Conservation (phyloP, 176 grass and related monocot species). For the Phyllostachys edulis region DNA sequence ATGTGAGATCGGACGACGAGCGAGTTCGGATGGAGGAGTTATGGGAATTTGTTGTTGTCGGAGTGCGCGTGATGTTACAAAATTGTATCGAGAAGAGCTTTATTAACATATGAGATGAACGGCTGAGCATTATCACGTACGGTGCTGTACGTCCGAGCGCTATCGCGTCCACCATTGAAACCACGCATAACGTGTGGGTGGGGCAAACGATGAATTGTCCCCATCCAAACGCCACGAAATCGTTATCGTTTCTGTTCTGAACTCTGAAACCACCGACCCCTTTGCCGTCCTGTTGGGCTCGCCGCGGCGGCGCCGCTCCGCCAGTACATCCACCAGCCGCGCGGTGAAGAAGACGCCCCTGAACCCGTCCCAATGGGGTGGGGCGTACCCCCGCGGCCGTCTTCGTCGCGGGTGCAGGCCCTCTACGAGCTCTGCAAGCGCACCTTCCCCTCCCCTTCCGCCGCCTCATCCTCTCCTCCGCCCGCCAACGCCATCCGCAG, state of each 20-base stretch:
- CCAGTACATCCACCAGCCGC: neutral
- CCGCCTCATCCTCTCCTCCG: constrained; percentile 11
- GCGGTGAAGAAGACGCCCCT: neutral
- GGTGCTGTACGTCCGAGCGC: no score
- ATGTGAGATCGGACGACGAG: no score
- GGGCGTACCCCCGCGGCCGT: constrained; percentile 24
- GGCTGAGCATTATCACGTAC: no score
- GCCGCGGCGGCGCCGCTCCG: neutral
- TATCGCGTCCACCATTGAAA: no score
- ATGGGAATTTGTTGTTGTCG: no score
- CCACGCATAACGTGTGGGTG: no score
- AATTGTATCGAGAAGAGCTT: no score
- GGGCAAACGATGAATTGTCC: no score
- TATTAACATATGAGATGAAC: no score
- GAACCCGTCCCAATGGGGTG: constrained; percentile 28
- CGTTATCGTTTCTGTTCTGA: neutral
- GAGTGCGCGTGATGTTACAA: no score
- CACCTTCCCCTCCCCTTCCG: constrained; percentile 47
- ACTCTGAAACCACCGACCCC: neutral
- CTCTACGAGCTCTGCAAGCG: constrained; percentile 77
- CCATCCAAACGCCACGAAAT: no score
- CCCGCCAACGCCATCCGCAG: constrained; percentile 36
- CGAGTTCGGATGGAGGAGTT: no score
- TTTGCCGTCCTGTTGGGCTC: neutral
- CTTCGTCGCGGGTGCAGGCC: constrained; percentile 52